A percentile compares a stretch with the other conserved stretches of the same genome.
These are phyloP conservation scores for Coprinopsis strossmayeri DNA, from an alignment of 768 basidiomycete genomes.

Conservation along the genomic window DNA sequence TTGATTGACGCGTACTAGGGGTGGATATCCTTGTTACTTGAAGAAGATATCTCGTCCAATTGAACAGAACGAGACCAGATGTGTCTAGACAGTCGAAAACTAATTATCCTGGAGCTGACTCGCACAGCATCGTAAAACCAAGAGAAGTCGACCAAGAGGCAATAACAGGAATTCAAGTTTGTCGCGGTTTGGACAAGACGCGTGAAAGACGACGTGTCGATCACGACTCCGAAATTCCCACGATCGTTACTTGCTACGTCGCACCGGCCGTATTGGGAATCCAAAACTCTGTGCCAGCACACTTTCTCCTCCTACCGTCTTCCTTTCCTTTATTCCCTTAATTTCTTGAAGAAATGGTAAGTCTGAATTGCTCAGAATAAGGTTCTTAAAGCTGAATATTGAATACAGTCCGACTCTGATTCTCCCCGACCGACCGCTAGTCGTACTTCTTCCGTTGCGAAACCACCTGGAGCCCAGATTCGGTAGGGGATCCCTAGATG, in stretches of 20 bases:
- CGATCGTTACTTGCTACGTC: constrained; percentile 21
- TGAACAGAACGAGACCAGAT: too few relatives aligned
- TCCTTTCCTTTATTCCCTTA: constrained; percentile 15
- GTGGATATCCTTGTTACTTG: too few relatives aligned
- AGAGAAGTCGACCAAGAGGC: too few relatives aligned
- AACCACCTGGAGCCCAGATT: constrained; percentile 76
- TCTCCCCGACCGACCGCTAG: constrained; percentile 41
- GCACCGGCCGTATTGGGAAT: constrained; percentile 11
- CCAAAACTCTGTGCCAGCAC: constrained; percentile 24
- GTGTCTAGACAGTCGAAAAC: too few relatives aligned
- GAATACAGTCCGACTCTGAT: constrained; percentile 73
- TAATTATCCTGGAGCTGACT: too few relatives aligned
- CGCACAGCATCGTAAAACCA: too few relatives aligned
- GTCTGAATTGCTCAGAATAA: constrained; percentile 4
- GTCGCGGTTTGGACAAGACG: background rate
- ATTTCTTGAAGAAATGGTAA: constrained; percentile 33
- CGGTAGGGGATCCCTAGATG: constrained; percentile 40
- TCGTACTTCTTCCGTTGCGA: constrained; percentile 47
- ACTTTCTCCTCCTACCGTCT: constrained; percentile 16
- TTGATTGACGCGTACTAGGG: too few relatives aligned
- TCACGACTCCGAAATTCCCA: constrained; percentile 23
- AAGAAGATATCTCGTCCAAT: too few relatives aligned
- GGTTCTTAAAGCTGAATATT: background rate
- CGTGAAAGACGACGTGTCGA: constrained; percentile 21
- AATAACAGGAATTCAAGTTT: too few relatives aligned